Conservation (phyloP, 139 green algal species). For the Closterium sp. region DNA sequence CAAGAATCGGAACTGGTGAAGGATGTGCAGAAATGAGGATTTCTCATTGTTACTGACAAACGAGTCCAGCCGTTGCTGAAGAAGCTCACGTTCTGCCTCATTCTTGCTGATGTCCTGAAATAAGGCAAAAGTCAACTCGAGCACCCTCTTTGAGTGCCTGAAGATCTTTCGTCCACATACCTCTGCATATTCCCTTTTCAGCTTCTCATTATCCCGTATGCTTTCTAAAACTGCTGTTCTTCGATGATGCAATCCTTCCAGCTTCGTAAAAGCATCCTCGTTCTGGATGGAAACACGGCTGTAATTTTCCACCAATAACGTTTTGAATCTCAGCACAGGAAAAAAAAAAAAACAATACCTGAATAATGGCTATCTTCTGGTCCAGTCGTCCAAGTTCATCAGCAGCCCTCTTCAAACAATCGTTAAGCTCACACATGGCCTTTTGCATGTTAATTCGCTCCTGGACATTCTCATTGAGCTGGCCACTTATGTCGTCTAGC, state of each 20-base stretch:
- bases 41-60: neutral
- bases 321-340: neutral
- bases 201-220: neutral
- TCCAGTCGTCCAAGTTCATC: constrained; percentile 15
- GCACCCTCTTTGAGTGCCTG: neutral
- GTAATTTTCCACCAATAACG: neutral
- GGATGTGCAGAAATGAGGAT: neutral
- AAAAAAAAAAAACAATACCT: neutral
- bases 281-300: neutral
- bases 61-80: neutral
- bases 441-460: constrained; percentile 78
- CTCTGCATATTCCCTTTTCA: neutral
- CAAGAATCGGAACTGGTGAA: neutral
- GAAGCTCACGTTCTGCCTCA: neutral
- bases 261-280: neutral
- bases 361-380: neutral
- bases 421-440: constrained; percentile 77
- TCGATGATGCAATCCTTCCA: neutral
- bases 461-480: constrained; percentile 72
- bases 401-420: constrained; percentile 44
- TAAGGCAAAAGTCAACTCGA: neutral
- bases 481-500: constrained; percentile 34
- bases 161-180: neutral
- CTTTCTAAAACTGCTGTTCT: neutral
- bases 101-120: neutral